Evolutionary conservation across 2,329 filamentous ascomycete species (phyloP).

Genomic region (Paracoccidioides brasiliensis): DNA sequence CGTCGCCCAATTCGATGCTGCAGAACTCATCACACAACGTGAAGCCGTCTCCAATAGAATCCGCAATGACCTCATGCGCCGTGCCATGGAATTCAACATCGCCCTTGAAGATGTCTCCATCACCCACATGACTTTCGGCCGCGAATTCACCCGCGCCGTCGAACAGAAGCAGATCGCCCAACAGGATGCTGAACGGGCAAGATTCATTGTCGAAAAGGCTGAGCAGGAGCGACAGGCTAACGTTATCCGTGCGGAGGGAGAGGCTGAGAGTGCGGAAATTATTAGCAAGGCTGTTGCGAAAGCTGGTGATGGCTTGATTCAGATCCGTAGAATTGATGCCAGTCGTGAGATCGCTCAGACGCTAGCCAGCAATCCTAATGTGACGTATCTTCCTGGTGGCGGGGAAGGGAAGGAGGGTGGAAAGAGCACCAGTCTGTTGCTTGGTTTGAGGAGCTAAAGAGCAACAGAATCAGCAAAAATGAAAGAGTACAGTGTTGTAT

Average conservation of each 20-base stretch:
- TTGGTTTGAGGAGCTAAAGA: conserved; percentile 45
- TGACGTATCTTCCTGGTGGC: conserved; percentile 80
- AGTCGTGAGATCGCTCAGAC: conserved; percentile 91
- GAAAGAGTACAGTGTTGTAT: background rate
- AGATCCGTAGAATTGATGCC: conserved; percentile 95
- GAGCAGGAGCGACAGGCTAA: conserved; percentile 98
- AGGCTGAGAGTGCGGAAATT: conserved; percentile 91
- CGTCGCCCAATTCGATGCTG: conserved; percentile 96
- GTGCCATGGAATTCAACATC: conserved; percentile 96
- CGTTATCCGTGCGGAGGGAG: conserved; percentile 94
- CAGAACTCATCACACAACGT: conserved; percentile 96
- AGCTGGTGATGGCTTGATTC: conserved; percentile 81
- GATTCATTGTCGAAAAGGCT: conserved; percentile 96
- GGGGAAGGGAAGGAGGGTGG: conserved; percentile 41
- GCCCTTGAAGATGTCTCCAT: conserved; percentile 97
- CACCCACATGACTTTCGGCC: conserved; percentile 99
- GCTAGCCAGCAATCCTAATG: conserved; percentile 80
- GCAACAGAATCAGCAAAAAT: background rate
- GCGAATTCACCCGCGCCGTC: conserved; percentile 96
- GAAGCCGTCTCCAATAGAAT: conserved; percentile 95
- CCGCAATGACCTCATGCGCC: conserved; percentile 78
- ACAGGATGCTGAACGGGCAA: conserved; percentile 91
- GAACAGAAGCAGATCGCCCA: conserved; percentile 99
- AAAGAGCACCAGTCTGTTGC: conserved; percentile 52
- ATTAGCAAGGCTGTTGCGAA: conserved; percentile 90